Conservation (phyloP, 352 stramenopile species). For the Pseudoperonospora humuli region DNA sequence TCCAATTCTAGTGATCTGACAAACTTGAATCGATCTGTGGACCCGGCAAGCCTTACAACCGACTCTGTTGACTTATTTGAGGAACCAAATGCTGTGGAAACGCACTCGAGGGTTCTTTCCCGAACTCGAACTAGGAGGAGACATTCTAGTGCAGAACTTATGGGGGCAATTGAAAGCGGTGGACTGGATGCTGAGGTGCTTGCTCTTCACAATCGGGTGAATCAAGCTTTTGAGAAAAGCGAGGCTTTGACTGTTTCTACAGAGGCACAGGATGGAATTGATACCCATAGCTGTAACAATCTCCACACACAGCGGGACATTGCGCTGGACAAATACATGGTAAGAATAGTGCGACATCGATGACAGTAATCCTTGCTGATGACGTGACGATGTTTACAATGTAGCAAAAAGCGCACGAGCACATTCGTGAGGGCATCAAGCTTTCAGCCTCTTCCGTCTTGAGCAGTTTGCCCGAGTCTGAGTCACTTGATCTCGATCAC, state of each 20-base stretch:
- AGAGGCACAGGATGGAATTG: conserved; percentile 18
- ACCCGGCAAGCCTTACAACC: conserved; percentile 4
- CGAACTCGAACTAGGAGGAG: conserved; percentile 17
- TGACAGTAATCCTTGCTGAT: conserved; percentile 1
- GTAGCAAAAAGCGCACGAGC: conserved; percentile 53
- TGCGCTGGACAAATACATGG: conserved; percentile 66
- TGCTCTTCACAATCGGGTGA: conserved; percentile 14
- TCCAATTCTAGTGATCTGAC: conserved; percentile 22
- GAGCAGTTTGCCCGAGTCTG: conserved; percentile 17
- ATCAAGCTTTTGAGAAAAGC: conserved; percentile 10
- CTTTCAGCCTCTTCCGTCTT: conserved; percentile 28
- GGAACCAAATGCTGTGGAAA: conserved; percentile 18
- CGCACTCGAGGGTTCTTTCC: conserved; percentile 8
- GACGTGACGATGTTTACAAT: conserved; percentile 6
- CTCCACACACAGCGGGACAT: conserved; percentile 50
- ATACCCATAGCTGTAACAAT: conserved; percentile 21
- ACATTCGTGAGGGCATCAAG: conserved; percentile 51
- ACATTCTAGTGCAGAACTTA: conserved; percentile 56
- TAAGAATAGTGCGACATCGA: conserved; percentile 17
- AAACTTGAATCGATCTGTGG: conserved; percentile 6
- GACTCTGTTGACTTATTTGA: conserved; percentile 23
- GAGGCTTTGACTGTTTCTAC: conserved; percentile 13
- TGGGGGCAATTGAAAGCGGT: conserved; percentile 53
- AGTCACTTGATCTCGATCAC: conserved; percentile 32
- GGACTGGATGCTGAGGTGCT: conserved; percentile 33